Evolutionary conservation across 768 basidiomycete species (phyloP), one percentile per base, ranked within the genome.

Genomic region (Naematelia aurantialba): DNA sequence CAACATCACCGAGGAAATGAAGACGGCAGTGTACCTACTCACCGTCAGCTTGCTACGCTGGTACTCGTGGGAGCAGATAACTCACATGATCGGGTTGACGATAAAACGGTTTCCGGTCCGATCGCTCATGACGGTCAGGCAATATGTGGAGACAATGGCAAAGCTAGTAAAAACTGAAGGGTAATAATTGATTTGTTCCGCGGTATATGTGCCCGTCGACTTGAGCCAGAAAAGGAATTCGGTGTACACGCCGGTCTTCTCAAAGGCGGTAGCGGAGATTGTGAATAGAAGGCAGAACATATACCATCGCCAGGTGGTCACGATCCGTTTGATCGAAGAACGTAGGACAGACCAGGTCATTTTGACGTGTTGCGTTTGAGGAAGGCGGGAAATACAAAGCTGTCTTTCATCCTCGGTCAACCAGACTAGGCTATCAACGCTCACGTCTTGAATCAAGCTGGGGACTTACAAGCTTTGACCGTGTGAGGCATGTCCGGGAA

Each of bases 401-500:
- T 58, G 45, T 5, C 69, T 54, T 27, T 76, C 72, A 22, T 85
- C 82, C 61, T 82, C 69, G 2, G 81, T 82, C 10, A 88, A 79
- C 75, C 86, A 88, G 1, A 84, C 85, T 24, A 76, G 81, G 2
- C 13, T 1, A 46, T 4, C 10, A 61, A 56, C 56, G n/a, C n/a
- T n/a, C n/a, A n/a, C n/a, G n/a, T n/a, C n/a, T n/a, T n/a, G n/a
- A n/a, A n/a, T n/a, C n/a, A n/a, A n/a, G 45, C 19, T 44, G 11
- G 45, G 19, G 4, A 24, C 45, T 46, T 24, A 46, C 48, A 50
- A 17, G 48, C 48, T 44, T 67, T 60, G 57, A 85, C 87, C 0
- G 83, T 85, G 14, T 81, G 78, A 0, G 87, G 87, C 5, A 85
- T 80, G 69, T 87, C 85, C 14, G 88, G 89, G 71, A 89, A 89